Percentiles rank a stretch among this genome's conserved stretches.
Conservation (phyloP, 2,329 filamentous ascomycete genomes). For the Elsinoe fawcettii region DNA sequence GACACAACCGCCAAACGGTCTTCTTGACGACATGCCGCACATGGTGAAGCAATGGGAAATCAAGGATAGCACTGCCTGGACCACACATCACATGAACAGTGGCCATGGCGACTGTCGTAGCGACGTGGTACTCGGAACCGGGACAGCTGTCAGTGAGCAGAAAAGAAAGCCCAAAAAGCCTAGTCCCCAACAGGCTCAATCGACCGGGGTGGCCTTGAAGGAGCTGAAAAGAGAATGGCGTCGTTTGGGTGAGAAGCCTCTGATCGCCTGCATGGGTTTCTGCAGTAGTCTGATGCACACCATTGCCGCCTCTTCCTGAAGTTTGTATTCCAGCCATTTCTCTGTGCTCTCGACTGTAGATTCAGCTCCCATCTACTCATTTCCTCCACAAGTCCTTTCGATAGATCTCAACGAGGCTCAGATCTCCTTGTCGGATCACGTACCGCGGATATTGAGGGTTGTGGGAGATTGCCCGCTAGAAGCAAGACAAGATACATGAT, state of each 20-base stretch:
- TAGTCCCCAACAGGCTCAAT: neutral
- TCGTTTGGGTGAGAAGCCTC: conserved; percentile 3
- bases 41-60: conserved; percentile 9
- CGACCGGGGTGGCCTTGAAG: neutral
- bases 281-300: conserved; percentile 11
- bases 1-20: conserved; percentile 9
- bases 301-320: neutral
- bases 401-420: neutral
- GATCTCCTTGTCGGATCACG: conserved; percentile 1
- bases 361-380: neutral
- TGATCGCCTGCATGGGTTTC: neutral
- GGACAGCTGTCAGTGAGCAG: conserved; percentile 2
- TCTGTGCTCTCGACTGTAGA: neutral
- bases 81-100: neutral
- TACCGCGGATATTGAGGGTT: conserved; percentile 1
- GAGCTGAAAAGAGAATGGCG: neutral
- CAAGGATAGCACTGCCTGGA: conserved; percentile 1
- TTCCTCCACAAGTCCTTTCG: neutral
- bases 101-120: conserved; percentile 1
- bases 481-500: conserved; percentile 3
- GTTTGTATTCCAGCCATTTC: neutral
- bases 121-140: neutral
- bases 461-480: conserved; percentile 7
- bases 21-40: neutral
- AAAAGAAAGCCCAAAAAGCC: neutral